Base-by-base conservation (phyloP, 176 grass and related monocot genomes). In the Avena eriantha region DNA sequence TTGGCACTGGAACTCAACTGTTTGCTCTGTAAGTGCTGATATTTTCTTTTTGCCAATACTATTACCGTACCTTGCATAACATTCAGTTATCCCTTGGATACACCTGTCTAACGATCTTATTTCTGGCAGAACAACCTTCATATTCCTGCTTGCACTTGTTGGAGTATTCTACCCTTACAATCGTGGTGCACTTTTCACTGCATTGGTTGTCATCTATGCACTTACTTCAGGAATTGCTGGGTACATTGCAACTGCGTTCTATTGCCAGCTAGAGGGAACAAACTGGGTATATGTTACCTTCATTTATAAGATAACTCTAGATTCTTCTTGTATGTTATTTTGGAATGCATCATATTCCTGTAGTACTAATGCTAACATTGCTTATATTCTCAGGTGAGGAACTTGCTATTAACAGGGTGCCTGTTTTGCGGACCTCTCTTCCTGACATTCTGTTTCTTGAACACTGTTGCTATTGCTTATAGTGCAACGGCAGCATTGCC, bases 91-190 rank as follows among this genome's bases (percentile, higher is more conserved):
- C 41, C 22, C 19, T 82, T 84, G 31, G 71, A 22, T 53, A 43
- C 6, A 36, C 4, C 75, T 79, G 55, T 59, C 35, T 92, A 87
- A 89, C 4, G 0, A 8, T 73, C 19, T 73, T 84, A 4, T 79
- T 39, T 87, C 34, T 66, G 86, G 69, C 90, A 98, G 96, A 80
- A 95, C 96, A 34, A 95, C 92, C 36, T 98, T 98, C 82, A 98
- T 98, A 90, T 95, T 98, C 86, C 81, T 98, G 78, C 92, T 98
- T 88, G 92, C 96, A 69, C 86, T 98, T 21, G 92, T 98, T 56
- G 96, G 96, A 65, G 96, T 98, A 70, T 98, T 98, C 90, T 98
- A 98, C 87, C 96, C 96, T 10, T 98, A 98, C 84, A 98, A 98
- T 70, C 88, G 96, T 41, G 96, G 96, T 87, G 93, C 96, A 57